Base-by-base conservation (phyloP, 208 protist species). In the Leishmania arabica region DNA sequence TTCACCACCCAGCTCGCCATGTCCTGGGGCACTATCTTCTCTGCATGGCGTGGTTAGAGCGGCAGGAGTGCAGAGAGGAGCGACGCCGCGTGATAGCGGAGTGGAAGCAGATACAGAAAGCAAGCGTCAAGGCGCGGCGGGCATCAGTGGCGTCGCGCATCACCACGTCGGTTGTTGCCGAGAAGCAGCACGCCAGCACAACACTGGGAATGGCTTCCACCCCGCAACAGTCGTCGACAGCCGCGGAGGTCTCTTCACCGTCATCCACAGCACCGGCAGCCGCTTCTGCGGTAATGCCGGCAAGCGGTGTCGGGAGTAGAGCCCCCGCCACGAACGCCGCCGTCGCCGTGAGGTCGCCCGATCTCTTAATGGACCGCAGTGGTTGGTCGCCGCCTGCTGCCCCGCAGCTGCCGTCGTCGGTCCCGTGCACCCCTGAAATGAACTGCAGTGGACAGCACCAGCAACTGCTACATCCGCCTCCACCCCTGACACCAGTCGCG, bases 1-100 rank as follows among this genome's bases (percentile, higher is more conserved):
- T 53, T 24, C n/a, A 83, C 34, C 90, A 94, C 77, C 79, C 86
- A 2, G 86, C 89, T 15, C 90, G 92, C 0, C 78, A 78, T 27
- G 40, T 81, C 45, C 62, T 78, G 66, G 84, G 66, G 3, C 85
- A 76, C 78, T 83, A 69, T 51, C 81, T 83, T 62, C 69, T 82
- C 73, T 84, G 82, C 34, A 78, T 77, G 27, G 75, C 60, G 75
- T 91, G 74, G 88, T 54, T 60, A 53, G 82, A 86, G 79, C 76
- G 73, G 40, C 85, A 82, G 66, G 66, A 79, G 42, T 65, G 73
- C 42, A 68, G 75, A 42, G 68, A 62, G 42, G 65, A 75, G 45
- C 54, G 65, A 17, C 66, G 76, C 37, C 42, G 54, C 8, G 68
- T 53, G 6, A 47, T 51, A 42, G 69, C 51, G 62, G 65, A 66